Evolutionary conservation across 305 asterid species (phyloP).

Genomic region (Galium porrigens): DNA sequence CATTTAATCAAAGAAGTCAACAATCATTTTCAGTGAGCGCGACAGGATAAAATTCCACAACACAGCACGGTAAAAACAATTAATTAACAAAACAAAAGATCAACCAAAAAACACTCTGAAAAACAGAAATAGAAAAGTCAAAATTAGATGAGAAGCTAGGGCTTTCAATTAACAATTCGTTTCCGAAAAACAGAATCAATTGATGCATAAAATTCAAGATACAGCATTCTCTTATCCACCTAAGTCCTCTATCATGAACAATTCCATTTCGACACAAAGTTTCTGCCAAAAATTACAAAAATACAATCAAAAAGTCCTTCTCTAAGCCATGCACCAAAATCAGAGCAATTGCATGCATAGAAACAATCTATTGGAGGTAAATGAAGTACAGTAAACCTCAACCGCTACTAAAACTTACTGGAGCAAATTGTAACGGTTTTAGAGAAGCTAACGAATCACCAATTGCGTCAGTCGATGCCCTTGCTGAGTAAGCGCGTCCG

Average conservation of each 20-base stretch:
- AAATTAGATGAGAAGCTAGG: conserved; percentile 2
- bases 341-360: not conserved
- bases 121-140: not conserved
- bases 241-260: conserved; percentile 3
- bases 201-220: not conserved
- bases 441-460: not conserved
- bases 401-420: conserved; percentile 2
- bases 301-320: not conserved
- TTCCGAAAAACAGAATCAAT: not conserved
- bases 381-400: conserved; percentile 5
- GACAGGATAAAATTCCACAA: not conserved
- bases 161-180: conserved; percentile 4
- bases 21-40: not conserved
- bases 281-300: conserved; percentile 5
- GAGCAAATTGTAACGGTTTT: not conserved
- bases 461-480: not conserved
- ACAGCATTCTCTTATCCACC: not conserved
- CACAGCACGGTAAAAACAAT: not conserved
- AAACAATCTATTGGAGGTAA: not conserved
- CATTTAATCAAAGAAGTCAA: too few species aligned
- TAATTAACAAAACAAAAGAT: not conserved
- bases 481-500: not conserved
- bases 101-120: not conserved
- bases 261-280: not conserved
- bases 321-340: not conserved